phyloP scores from a whole-genome alignment of 192 early-diverging fungal species.

The Coemansia guatemalensis region DNA sequence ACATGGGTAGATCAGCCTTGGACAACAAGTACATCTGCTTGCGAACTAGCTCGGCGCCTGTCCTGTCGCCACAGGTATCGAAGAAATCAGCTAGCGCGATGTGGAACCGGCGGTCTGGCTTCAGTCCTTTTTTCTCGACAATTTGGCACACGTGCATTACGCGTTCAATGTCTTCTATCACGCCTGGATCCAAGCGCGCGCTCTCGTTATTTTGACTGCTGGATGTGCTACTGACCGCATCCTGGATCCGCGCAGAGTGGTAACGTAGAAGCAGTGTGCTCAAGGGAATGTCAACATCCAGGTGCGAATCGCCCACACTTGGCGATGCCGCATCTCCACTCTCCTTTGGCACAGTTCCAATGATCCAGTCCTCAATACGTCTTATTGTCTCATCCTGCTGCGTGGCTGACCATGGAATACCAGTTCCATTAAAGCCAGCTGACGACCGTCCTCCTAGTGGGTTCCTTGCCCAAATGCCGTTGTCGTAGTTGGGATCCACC shows the following conservation, averaged over 20 bases:
- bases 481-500: not conserved
- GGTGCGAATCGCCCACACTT: not conserved
- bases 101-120: slow-evolving; percentile 39
- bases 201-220: not conserved
- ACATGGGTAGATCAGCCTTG: not conserved
- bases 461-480: not conserved
- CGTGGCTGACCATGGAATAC: slow-evolving; percentile 16
- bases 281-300: slow-evolving; percentile 34
- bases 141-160: slow-evolving; percentile 38
- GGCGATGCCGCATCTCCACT: not conserved
- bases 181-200: slow-evolving; percentile 8
- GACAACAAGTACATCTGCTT: slow-evolving; percentile 10
- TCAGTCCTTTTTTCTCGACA: slow-evolving; percentile 27
- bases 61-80: slow-evolving; percentile 33
- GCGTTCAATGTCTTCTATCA: slow-evolving; percentile 23
- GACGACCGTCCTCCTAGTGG: not conserved
- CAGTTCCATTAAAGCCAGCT: not conserved
- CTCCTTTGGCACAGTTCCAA: not conserved
- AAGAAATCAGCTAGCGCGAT: slow-evolving; percentile 41
- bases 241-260: slow-evolving; percentile 30
- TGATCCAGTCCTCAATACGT: slow-evolving; percentile 31
- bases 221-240: slow-evolving; percentile 6
- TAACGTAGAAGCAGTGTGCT: slow-evolving; percentile 45
- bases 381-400: slow-evolving; percentile 33
- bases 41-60: slow-evolving; percentile 39